These are phyloP conservation scores for Globisporangium cystogenes DNA, from an alignment of 352 stramenopile species.

Conservation along the genomic window DNA sequence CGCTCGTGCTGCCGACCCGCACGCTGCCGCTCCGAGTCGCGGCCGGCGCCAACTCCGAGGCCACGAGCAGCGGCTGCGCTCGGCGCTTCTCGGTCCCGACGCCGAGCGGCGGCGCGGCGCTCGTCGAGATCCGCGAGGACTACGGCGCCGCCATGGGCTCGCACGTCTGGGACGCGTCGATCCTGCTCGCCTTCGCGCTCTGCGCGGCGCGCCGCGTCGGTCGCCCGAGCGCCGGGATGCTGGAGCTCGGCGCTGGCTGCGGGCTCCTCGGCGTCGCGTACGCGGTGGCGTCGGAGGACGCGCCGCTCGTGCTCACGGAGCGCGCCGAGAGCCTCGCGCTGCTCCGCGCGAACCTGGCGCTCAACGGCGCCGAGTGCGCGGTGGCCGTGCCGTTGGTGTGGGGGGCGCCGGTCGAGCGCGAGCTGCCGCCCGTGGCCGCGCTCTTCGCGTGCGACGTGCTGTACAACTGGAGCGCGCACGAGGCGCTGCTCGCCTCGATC, in stretches of 20 bases:
- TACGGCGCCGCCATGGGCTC: slow-evolving; percentile 65
- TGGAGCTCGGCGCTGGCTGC: slow-evolving; percentile 46
- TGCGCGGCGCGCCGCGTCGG: slow-evolving; percentile 3
- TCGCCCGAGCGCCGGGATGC: slow-evolving; percentile 8
- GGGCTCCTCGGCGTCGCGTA: slow-evolving; percentile 37
- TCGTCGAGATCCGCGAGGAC: slow-evolving; percentile 40
- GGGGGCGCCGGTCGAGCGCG: slow-evolving; percentile 12
- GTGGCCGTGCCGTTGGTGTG: slow-evolving; percentile 22
- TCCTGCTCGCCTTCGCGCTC: slow-evolving; percentile 42
- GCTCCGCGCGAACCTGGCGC: slow-evolving; percentile 25
- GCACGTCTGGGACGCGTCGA: slow-evolving; percentile 62
- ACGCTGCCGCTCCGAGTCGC: slow-evolving; percentile 18
- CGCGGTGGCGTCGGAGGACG: background rate
- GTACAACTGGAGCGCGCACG: slow-evolving; percentile 54
- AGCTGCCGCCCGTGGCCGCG: slow-evolving; percentile 8
- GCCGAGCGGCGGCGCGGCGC: background rate
- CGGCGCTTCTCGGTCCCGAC: slow-evolving; percentile 4
- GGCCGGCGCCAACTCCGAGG: background rate
- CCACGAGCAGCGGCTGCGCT: background rate
- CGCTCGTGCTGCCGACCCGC: slow-evolving; percentile 36
- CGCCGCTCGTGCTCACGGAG: slow-evolving; percentile 28
- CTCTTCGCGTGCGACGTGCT: slow-evolving; percentile 55
- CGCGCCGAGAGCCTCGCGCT: slow-evolving; percentile 19
- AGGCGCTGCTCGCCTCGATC: slow-evolving; percentile 34
- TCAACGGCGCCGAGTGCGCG: slow-evolving; percentile 11